Conservation (phyloP, 192 early-diverging fungal genomes). For the Rhizophagus sp. region DNA sequence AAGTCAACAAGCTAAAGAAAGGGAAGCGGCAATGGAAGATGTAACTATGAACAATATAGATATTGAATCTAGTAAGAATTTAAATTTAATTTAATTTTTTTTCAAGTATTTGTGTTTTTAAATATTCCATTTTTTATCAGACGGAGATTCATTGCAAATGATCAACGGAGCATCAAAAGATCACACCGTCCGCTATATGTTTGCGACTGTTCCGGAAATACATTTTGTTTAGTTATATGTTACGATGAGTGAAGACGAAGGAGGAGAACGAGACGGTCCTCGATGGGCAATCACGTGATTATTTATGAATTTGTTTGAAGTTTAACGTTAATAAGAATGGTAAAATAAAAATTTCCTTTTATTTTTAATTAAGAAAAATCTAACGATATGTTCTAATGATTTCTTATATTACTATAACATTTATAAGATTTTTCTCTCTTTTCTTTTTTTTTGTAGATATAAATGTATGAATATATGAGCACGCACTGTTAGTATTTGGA, state of each 20-base stretch:
- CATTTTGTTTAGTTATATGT: background rate
- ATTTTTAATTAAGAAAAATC: no score
- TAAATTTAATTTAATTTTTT: background rate
- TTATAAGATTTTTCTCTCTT: no score
- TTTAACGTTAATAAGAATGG: no score
- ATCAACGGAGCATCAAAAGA: background rate
- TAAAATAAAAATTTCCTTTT: no score
- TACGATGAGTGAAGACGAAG: background rate
- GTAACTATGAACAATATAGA: background rate
- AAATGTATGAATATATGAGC: background rate
- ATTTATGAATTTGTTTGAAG: no score
- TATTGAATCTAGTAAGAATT: background rate
- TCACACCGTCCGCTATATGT: background rate
- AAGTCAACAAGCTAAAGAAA: slow-evolving; percentile 7
- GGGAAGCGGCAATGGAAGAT: background rate
- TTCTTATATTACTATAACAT: no score
- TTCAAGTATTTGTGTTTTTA: background rate
- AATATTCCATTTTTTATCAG: background rate
- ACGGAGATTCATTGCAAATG: background rate
- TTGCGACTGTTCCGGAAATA: background rate
- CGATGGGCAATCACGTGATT: no score
- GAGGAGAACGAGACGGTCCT: no score
- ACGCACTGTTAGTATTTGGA: background rate
- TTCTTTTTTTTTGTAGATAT: no score
- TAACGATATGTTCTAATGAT: no score